Evolutionary conservation across 2,329 filamentous ascomycete species (phyloP).

Genomic region (Chaetothyriales sp.): DNA sequence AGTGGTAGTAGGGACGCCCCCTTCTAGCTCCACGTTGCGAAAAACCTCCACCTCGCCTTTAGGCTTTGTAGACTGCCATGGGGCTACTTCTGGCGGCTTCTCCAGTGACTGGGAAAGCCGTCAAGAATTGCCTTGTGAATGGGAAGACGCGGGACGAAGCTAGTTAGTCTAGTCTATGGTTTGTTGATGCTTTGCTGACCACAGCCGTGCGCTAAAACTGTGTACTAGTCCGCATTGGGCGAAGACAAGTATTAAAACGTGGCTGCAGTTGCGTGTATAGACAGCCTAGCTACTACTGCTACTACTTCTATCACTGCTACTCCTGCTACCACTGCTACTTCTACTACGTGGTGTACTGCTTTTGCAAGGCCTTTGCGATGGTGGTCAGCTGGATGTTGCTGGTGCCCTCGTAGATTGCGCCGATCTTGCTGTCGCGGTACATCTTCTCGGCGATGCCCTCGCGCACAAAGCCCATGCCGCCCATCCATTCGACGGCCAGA

Average conservation of each 20-base stretch:
- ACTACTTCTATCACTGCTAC: background rate
- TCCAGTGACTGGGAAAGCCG: no score
- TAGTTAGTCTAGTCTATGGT: no score
- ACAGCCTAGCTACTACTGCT: background rate
- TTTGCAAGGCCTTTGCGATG: conserved; percentile 57
- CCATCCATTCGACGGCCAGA: conserved; percentile 95
- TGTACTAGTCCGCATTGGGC: no score
- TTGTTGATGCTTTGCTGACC: no score
- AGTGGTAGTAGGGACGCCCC: no score
- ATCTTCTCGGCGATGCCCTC: conserved; percentile 97
- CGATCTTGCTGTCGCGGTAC: conserved; percentile 96
- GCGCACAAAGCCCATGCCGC: conserved; percentile 94
- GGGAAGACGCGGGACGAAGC: no score
- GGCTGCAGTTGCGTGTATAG: background rate
- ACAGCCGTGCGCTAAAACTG: no score
- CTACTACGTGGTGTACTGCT: conserved; percentile 46
- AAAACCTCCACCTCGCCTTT: no score
- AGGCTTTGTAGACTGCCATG: no score
- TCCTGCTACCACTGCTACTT: background rate
- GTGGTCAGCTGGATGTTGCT: conserved; percentile 57
- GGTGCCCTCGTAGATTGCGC: conserved; percentile 84
- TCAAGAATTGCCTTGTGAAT: no score
- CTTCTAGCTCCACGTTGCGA: no score
- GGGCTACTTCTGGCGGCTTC: no score
- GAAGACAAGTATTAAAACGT: background rate